phyloP scores from a whole-genome alignment of 176 grass and related monocot genomes.

The Secale cereale region DNA sequence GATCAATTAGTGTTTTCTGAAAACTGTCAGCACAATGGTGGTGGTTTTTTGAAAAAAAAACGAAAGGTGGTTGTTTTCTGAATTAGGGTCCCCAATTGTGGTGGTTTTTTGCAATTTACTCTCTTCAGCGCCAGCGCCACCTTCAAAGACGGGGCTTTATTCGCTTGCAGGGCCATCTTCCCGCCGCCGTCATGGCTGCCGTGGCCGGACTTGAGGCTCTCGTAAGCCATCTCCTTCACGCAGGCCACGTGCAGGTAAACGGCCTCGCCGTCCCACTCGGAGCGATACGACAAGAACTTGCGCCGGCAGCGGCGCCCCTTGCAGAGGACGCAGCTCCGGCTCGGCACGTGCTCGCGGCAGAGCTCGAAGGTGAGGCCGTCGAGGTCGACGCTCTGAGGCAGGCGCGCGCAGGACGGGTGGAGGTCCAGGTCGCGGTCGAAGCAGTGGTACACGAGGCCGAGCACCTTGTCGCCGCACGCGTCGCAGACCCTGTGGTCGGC shows the following conservation, averaged over 20 bases:
- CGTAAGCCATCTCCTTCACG: not conserved
- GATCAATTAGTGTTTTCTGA: no score
- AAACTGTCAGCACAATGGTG: no score
- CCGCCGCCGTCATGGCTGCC: no score
- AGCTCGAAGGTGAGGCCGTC: not conserved
- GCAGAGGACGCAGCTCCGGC: not conserved
- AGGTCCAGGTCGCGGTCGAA: not conserved
- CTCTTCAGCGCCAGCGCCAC: not conserved
- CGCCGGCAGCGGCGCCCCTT: not conserved
- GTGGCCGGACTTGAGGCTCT: not conserved
- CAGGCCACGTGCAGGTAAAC: slow-evolving; percentile 4
- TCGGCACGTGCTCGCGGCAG: not conserved
- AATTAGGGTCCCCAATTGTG: no score
- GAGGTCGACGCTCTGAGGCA: not conserved
- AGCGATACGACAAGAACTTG: not conserved
- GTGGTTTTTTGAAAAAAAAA: no score
- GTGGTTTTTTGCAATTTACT: no score
- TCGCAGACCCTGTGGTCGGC: not conserved
- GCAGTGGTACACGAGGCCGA: slow-evolving; percentile 12
- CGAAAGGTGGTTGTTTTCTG: no score
- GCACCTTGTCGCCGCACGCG: not conserved
- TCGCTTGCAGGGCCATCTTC: not conserved
- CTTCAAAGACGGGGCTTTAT: not conserved
- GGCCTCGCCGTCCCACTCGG: not conserved
- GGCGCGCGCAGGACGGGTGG: not conserved